Evolutionary conservation across 2,329 filamentous ascomycete genomes (phyloP), one percentile per base, ranked within the genome.

Genomic region (Colletotrichum gigasporum): DNA sequence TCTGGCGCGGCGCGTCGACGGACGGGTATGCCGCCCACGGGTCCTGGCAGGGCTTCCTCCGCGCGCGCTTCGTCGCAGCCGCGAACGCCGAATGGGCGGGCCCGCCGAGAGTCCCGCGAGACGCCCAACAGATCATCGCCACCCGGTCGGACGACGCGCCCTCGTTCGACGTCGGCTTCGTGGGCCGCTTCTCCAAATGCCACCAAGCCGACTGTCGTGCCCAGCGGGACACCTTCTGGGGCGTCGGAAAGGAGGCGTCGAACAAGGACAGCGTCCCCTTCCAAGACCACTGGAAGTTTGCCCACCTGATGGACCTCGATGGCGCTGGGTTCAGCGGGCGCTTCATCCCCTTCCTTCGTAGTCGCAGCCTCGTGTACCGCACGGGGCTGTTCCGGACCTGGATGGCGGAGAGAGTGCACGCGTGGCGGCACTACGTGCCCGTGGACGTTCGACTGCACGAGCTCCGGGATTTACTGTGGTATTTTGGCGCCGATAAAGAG

Each of bases 401-500:
- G 89, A 87, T 88, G 69, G 88, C 90, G 68, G 81, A 83, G 32
- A 80, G 89, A 2, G 74, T 91, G 2, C 78, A 86, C 12, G 80
- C 85, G 0, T 91, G 89, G 89, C 76, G 79, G 20, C 88, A 91
- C 72, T 91, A 88, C 67, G 81, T 90, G 0, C 89, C 89, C 0
- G 80, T 90, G 68, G 86, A 90, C 69, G 80, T 76, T 9, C 68
- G 76, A 5, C 64, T 77, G 59, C 14, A 52, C 58, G 63, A 65
- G 51, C 37, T 65, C 5, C 18, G 39, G 63, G 63, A 41, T 7
- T n/a, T 56, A 50, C 41, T 73, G 11, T 56, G 60, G 35, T 71
- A 69, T 32, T 68, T 74, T 20, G 62, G 60, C 2, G 57, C 56
- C 35, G 45, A 63, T n/a, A 18, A 44, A 14, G 63, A 68, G 37